Conservation (phyloP, 257 asterid genomes). For the Parsonsia alboflavescens region DNA sequence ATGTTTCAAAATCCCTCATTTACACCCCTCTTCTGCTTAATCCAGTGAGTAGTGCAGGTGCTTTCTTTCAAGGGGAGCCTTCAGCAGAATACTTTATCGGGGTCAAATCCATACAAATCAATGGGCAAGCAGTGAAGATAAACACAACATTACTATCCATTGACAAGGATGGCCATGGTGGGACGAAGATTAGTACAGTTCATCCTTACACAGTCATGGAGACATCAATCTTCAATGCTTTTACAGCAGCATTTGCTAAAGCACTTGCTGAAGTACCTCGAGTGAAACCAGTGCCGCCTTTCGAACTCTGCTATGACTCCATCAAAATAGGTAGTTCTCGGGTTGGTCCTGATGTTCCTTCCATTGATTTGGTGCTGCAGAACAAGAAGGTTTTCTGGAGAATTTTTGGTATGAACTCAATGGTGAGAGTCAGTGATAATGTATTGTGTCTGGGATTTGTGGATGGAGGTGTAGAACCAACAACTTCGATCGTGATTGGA, state of each 20-base stretch:
- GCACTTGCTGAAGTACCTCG: conserved; percentile 35
- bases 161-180: conserved; percentile 39
- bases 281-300: conserved; percentile 22
- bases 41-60: conserved; percentile 29
- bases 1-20: conserved; percentile 7
- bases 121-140: conserved; percentile 20
- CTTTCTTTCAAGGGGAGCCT: conserved; percentile 20
- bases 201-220: conserved; percentile 40
- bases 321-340: conserved; percentile 1
- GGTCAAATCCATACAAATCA: conserved; percentile 35
- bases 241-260: conserved; percentile 34
- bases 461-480: conserved; percentile 43
- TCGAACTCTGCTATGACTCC: conserved; percentile 19
- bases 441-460: conserved; percentile 50
- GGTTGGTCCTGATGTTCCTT: conserved; percentile 21
- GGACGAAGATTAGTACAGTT: conserved; percentile 50
- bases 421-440: conserved; percentile 45
- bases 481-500: conserved; percentile 39
- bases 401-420: conserved; percentile 35
- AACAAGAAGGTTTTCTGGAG: conserved; percentile 28
- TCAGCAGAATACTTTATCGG: conserved; percentile 51
- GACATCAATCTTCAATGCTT: conserved; percentile 36
- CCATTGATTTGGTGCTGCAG: conserved; percentile 27
- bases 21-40: conserved; percentile 37
- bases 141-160: conserved; percentile 35